Conservation (phyloP, 805 yeast genomes). For the Cephaloascus fragrans region DNA sequence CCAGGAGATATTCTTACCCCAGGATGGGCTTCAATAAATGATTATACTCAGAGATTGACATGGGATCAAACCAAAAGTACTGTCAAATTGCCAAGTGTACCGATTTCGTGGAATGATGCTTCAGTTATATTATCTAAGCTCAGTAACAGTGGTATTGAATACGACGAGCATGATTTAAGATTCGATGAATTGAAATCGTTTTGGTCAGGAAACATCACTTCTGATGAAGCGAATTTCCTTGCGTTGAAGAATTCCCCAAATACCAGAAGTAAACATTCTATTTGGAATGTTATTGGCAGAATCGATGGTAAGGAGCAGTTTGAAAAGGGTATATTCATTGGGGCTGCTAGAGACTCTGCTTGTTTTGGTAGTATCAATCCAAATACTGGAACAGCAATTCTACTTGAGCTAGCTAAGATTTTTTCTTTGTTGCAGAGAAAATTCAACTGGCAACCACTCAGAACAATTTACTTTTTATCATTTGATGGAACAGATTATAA, state of each 20-base stretch:
- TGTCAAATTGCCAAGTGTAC: conserved; percentile 68
- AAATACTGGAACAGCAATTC: conserved; percentile 63
- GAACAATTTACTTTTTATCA: conserved; percentile 75
- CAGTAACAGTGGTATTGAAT: conserved; percentile 2
- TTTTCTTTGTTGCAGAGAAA: conserved; percentile 55
- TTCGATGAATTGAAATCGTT: conserved; percentile 16
- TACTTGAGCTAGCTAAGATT: conserved; percentile 62
- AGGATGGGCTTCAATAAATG: conserved; percentile 50
- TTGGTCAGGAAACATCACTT: conserved; percentile 30
- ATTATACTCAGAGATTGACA: conserved; percentile 24
- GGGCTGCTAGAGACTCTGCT: conserved; percentile 73
- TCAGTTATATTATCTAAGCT: conserved; percentile 21
- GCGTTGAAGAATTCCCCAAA: conserved; percentile 25
- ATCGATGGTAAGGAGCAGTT: conserved; percentile 75
- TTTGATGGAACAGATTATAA: conserved; percentile 80
- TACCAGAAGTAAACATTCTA: conserved; percentile 45
- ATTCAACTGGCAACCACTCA: conserved; percentile 71
- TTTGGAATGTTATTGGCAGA: conserved; percentile 74
- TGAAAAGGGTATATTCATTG: conserved; percentile 64
- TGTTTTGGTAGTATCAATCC: conserved; percentile 68
- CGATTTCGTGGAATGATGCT: conserved; percentile 71
- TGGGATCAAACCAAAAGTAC: conserved; percentile 41
- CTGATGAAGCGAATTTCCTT: conserved; percentile 6
- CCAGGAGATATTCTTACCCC: conserved; percentile 80
- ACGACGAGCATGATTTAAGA: conserved; percentile 7